Base-by-base conservation (phyloP, 768 basidiomycete genomes). In the Suillus lakei region DNA sequence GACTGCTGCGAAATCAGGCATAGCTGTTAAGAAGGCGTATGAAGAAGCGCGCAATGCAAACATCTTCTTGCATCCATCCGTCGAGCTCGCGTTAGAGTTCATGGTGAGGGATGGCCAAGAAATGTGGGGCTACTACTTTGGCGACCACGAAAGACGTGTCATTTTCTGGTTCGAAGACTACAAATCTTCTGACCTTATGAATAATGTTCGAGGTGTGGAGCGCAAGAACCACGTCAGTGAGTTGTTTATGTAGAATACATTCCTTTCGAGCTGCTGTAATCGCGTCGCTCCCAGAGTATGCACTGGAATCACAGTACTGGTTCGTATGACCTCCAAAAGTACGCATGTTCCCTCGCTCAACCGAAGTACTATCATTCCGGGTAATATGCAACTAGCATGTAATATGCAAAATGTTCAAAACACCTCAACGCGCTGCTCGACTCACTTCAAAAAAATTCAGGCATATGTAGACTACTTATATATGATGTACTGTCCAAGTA, bases 121-220 rank as follows among this genome's bases (percentile, higher is more conserved):
- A 5, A 53, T 44, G n/a, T 62, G 51, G 21, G 21, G 61, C 8
- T 86, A 86, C 67, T 86, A 85, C 67, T 83, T 82, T 60, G 81
- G 79, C 9, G 77, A 85, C 65, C 84, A 86, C 58, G 34, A 67
- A 0, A 70, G 71, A 1, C 79, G 81, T 15, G 68, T 74, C 7
- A 72, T 86, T 16, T 88, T 87, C 65, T 88, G 83, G 78, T 64
- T 86, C 32, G 79, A 86, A 44, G 66, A 77, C 0, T 80, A 78
- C 36, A 66, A 77, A 2, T 74, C 81, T 2, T 60, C 61, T 1
- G 28, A 70, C 32, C 69, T 84, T 32, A 64, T 80, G 70, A 73
- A 7, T 39, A 13, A 74, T 81, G 41, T 72, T 78, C 73, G 76
- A 44, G 85, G 84, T 5, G 77, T 80, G 1, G 76, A 73, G 10